Percentiles rank a stretch among this genome's conserved stretches.
phyloP scores from a whole-genome alignment of 2,329 filamentous ascomycete genomes.

The Zelopaecilomyces penicillatus region DNA sequence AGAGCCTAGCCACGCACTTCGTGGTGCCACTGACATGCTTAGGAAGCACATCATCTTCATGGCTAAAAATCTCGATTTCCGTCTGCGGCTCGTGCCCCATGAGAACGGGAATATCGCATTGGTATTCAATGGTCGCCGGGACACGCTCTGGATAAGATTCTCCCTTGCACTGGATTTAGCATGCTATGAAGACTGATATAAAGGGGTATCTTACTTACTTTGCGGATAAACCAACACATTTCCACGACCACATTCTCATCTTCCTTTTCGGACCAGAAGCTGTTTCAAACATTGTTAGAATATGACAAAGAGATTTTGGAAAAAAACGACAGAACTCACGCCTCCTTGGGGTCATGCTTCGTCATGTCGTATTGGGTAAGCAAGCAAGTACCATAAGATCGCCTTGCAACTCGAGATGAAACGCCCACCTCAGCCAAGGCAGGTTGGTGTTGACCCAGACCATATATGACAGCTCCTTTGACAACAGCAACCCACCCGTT shows the following conservation, averaged over 20 bases:
- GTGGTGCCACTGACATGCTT: constrained; percentile 22
- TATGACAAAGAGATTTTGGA: too few species aligned
- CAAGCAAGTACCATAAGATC: constrained; percentile 29
- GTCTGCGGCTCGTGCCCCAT: constrained; percentile 27
- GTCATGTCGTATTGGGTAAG: constrained; percentile 26
- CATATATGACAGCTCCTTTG: constrained; percentile 40
- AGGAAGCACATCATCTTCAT: constrained; percentile 21
- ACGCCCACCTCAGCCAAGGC: constrained; percentile 20
- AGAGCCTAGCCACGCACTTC: constrained; percentile 24
- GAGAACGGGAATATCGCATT: constrained; percentile 29
- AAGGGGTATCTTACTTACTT: constrained; percentile 17
- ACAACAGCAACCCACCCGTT: constrained; percentile 43
- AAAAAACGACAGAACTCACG: constrained; percentile 17
- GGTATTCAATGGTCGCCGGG: constrained; percentile 28
- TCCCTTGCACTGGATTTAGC: constrained; percentile 16
- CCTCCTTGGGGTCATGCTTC: constrained; percentile 28
- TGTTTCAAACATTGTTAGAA: constrained; percentile 14
- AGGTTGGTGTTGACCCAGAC: constrained; percentile 23
- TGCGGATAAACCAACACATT: constrained; percentile 32
- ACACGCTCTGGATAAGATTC: constrained; percentile 29
- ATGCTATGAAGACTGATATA: background rate
- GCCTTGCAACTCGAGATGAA: constrained; percentile 27
- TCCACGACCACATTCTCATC: constrained; percentile 26
- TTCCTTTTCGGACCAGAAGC: constrained; percentile 31
- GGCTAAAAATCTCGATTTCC: constrained; percentile 30